Evolutionary conservation across 2,329 filamentous ascomycete genomes (phyloP).

Genomic region (Diplodia intermedia): DNA sequence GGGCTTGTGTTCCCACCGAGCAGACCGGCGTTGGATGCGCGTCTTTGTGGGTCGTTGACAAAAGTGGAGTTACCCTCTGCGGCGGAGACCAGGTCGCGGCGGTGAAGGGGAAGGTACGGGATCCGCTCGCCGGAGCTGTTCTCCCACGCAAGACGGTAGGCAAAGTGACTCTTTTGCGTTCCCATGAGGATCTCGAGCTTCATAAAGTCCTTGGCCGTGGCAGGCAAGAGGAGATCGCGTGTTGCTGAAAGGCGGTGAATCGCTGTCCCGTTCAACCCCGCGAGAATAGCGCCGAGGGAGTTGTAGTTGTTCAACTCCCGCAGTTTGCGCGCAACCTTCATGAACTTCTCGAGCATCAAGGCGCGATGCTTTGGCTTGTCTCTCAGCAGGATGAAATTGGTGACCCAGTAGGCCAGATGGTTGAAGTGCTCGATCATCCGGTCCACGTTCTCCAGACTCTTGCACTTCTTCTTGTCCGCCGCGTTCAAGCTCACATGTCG

Average conservation of each 20-base stretch:
- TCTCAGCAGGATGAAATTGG: conserved; percentile 71
- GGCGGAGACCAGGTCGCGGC: conserved; percentile 87
- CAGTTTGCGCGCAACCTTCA: conserved; percentile 83
- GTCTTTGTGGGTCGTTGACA: conserved; percentile 61
- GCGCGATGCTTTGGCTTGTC: conserved; percentile 97
- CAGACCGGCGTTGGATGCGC: conserved; percentile 6
- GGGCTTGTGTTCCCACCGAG: conserved; percentile 14
- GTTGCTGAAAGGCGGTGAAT: conserved; percentile 86
- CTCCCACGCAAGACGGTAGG: conserved; percentile 97
- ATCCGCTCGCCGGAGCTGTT: conserved; percentile 91
- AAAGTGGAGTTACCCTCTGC: conserved; percentile 93
- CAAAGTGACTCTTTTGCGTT: conserved; percentile 88
- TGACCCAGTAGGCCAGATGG: conserved; percentile 63
- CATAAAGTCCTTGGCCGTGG: conserved; percentile 83
- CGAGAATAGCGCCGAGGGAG: conserved; percentile 88
- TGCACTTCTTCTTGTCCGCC: conserved; percentile 75
- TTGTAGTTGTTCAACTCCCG: conserved; percentile 97
- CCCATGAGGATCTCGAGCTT: conserved; percentile 91
- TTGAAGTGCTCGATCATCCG: conserved; percentile 88
- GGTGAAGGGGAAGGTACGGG: conserved; percentile 88
- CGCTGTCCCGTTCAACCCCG: conserved; percentile 86
- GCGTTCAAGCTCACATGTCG: conserved; percentile 82
- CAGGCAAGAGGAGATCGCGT: conserved; percentile 72
- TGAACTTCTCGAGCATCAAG: conserved; percentile 92
- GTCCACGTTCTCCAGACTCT: conserved; percentile 83